Base-by-base conservation (phyloP, 768 basidiomycete genomes). In the Termitomyces sp. region DNA sequence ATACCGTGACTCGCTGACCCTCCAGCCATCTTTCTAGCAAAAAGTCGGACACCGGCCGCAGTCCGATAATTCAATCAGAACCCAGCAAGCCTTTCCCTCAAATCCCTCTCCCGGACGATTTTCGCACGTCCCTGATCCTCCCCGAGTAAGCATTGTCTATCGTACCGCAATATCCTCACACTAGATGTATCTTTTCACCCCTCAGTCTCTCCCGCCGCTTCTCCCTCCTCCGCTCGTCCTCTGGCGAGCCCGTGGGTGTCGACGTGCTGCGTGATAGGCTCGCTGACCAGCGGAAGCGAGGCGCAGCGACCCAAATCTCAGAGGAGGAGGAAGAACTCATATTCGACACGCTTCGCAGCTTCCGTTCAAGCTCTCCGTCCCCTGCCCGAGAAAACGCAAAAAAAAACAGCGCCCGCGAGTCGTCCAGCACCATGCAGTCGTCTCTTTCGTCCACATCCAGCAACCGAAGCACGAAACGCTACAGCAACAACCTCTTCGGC, bases 261-360 rank as follows among this genome's bases (percentile, higher is more conserved):
- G 83, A 89, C 68, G 77, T 83, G 61, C 75, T 94, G 40, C 79
- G 80, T 60, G 73, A 71, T 55, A 83, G 82, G 58, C 78, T 94
- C 61, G 90, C 90, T 30, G 81, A 89, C 60, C 91, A 92, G 69
- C 76, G 91, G 59, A 83, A 83, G 45, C 77, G 81, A 61, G 89
- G 91, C 7, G 80, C 77, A 16, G 75, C 78, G 57, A 79, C 86
- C 63, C 84, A 84, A 54, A 82, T 94, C 49, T 79, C 87, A 52
- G 88, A 91, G 71, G 88, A 85, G 64, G 91, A 93, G 67, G 88
- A 91, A 72, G 86, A 87, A 55, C 90, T 93, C 84, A 77, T 94
- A 58, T 71, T 94, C 58, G 85, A 88, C 72, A 85, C 84, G 14
- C 74, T 94, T 55, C 82, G 82, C 52, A 70, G 72, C 35, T 66